Evolutionary conservation across 106 monocot genomes (phyloP), one percentile per base, ranked within the genome.

Genomic region (Platanthera zijinensis): DNA sequence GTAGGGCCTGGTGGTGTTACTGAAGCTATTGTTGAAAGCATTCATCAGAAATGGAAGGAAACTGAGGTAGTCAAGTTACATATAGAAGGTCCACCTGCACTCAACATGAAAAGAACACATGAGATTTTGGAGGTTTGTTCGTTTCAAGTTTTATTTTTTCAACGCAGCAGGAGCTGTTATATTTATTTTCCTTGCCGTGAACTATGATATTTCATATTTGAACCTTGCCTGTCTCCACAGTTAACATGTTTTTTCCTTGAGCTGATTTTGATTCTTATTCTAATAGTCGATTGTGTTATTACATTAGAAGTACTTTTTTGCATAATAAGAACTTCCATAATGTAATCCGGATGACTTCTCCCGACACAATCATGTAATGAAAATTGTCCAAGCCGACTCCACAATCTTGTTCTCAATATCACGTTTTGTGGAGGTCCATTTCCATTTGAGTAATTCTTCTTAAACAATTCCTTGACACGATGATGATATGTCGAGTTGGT

Each of bases 31-130:
- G 91, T 93, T 39, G 81, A 89, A 70, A 82, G 51, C 69, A 93
- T 97, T 75, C 89, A 83, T 57, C 63, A 76, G 79, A 97, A 91
- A 67, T 97, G 96, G 96, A 89, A 81, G 77, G 83, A 83, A 51
- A 57, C 50, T 12, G 96, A 97, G 86, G 89, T 97, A 63, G 87
- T 97, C 57, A 93, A 93, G 73, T 69, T 97, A 74, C 77, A 80
- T 73, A 91, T 97, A 74, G 89, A 88, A 87, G 96, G 96, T 12
- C 72, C 85, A 17, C 83, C 91, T 10, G 82, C 81, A 75, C 78
- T 97, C 52, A 82, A 91, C 79, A 97, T 97, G 96, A 97, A 78
- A 78, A 89, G 83, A 74, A 89, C 84, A 30, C 93, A 97, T 84
- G 87, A 93, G 15, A 81, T 83, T 49, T 83, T 97, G 73, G 96